Evolutionary conservation across 495 filamentous ascomycete species (phyloP), one percentile per base, ranked within the genome.

Genomic region (Trichoderma asperelloides): DNA sequence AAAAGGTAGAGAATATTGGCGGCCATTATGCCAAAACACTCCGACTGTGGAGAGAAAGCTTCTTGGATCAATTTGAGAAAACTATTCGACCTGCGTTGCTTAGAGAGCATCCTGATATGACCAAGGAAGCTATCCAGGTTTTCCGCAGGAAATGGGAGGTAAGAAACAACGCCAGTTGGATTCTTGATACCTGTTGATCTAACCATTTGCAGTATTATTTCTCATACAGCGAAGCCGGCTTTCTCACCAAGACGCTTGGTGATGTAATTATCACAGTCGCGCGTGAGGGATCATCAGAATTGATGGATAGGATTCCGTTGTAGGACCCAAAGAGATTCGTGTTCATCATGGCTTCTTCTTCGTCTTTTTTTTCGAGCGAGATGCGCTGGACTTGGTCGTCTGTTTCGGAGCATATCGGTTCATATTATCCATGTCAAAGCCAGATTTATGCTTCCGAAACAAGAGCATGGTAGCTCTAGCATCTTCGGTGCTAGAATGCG

Each of bases 391-490:
- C 33, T 73, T 72, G 75, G 43, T 75, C 78, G 63, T 72, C 76
- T 62, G 75, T 76, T 74, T 71, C 57, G 79, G 74, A 45, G 86
- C 85, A 79, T 83, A 87, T 69, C 86, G 83, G 68, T 85, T 86
- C 69, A 84, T 77, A 75, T 93, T 85, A 73, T 96, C 89, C 55
- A 83, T 75, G 72, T 98, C 95, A 73, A 98, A 96, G 15, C 82
- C 88, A 51, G 85, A 81, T 77, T 96, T 98, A 69, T 90, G 86
- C 63, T 85, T 82, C 68, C 89, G 80, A 72, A 96, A 97, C 60
- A 98, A 77, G 60, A 91, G 78, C 92, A 98, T 97, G 7, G 91
- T 87, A 30, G 89, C 92, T 71, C 91, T 78, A 2, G 95, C 94
- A 82, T 98, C 95, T 78, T 97, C 93, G 60, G 97, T 77, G 69